Conservation (phyloP, 345 rosid genomes). For the Firmiana major region DNA sequence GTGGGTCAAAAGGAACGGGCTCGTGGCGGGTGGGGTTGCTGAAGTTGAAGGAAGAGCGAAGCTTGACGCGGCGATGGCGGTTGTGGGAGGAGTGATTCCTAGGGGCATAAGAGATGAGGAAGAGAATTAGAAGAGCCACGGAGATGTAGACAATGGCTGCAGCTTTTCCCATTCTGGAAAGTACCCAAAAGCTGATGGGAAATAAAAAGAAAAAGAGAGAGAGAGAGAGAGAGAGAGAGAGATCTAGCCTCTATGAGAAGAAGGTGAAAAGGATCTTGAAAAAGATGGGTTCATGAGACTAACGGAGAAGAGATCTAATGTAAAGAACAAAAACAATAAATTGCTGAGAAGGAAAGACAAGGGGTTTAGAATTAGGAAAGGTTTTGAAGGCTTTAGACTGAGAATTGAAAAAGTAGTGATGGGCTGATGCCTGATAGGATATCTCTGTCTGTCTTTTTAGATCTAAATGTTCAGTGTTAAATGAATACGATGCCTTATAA, state of each 20-base stretch:
- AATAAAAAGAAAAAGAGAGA: neutral
- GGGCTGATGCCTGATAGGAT: no score
- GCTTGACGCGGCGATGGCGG: conserved; percentile 56
- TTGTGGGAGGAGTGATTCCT: conserved; percentile 28
- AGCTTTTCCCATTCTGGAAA: conserved; percentile 34
- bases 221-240: neutral
- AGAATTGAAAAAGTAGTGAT: neutral
- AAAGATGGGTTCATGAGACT: neutral
- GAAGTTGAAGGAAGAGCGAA: conserved; percentile 53
- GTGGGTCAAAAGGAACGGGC: conserved; percentile 61
- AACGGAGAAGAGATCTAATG: neutral
- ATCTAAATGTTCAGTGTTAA: no score
- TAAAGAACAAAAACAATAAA: neutral
- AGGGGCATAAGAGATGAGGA: conserved; percentile 53
- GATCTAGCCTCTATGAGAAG: neutral
- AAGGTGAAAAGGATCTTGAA: no score
- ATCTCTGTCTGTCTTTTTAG: no score
- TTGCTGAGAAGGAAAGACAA: neutral
- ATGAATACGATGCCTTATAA: no score
- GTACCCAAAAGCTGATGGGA: neutral
- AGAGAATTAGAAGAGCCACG: conserved; percentile 48
- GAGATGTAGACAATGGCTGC: conserved; percentile 46
- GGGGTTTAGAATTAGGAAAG: neutral
- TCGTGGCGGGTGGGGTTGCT: conserved; percentile 39
- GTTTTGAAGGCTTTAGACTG: neutral